These are phyloP conservation scores for Mycosphaerella sp. DNA, from an alignment of 2,329 filamentous ascomycete species.

Conservation along the genomic window DNA sequence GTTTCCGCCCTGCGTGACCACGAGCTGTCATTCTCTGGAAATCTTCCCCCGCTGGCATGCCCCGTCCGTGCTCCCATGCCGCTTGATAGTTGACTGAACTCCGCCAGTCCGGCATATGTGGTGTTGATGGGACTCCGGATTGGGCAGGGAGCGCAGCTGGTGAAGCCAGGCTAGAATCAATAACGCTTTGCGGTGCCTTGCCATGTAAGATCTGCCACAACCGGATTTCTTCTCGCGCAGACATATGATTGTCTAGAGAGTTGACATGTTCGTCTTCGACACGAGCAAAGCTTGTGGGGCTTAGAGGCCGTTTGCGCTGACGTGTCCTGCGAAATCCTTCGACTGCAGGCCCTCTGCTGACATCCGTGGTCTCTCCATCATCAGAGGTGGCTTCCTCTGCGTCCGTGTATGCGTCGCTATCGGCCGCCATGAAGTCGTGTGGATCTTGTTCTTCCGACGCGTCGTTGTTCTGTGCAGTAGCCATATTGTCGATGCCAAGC, in stretches of 20 bases:
- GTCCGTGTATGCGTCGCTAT: slow-evolving; percentile 18
- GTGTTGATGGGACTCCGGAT: too few species aligned
- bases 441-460: slow-evolving; percentile 13
- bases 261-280: neutral
- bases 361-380: neutral
- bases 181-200: neutral
- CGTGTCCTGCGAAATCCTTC: neutral
- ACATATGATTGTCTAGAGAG: neutral
- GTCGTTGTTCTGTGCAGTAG: slow-evolving; percentile 36
- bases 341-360: neutral
- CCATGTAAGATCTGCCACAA: neutral
- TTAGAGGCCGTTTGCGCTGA: neutral
- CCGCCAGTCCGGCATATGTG: too few species aligned
- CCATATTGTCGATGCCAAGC: slow-evolving; percentile 35
- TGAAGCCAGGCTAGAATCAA: neutral
- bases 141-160: too few species aligned
- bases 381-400: neutral
- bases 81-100: too few species aligned
- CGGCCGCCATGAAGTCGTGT: slow-evolving; percentile 9
- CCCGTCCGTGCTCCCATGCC: too few species aligned
- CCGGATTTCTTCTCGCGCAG: neutral
- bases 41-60: too few species aligned
- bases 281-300: neutral
- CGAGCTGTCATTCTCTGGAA: too few species aligned
- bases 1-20: too few species aligned